phyloP scores from a whole-genome alignment of 2,329 filamentous ascomycete genomes.

The Paecilomyces fulvus region DNA sequence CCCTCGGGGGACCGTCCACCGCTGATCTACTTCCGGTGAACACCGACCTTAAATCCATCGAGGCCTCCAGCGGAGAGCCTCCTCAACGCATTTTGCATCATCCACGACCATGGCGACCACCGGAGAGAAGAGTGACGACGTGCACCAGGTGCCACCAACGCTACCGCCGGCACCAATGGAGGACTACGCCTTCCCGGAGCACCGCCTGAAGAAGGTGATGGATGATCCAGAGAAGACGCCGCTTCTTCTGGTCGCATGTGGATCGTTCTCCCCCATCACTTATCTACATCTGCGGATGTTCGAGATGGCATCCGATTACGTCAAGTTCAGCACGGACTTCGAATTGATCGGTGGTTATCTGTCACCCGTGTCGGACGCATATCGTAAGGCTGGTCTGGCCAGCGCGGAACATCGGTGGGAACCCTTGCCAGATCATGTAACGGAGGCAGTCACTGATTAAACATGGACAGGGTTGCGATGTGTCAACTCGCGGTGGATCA shows the following conservation, averaged over 20 bases:
- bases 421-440: too few relatives aligned
- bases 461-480: constrained; percentile 59
- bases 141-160: constrained; percentile 14
- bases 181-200: constrained; percentile 37
- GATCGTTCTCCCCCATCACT: constrained; percentile 64
- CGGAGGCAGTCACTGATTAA: constrained; percentile 1
- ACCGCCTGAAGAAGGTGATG: constrained; percentile 39
- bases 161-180: constrained; percentile 24
- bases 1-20: background rate
- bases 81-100: constrained; percentile 5
- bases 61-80: background rate
- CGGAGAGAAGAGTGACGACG: constrained; percentile 19
- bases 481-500: constrained; percentile 68
- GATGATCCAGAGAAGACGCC: constrained; percentile 40
- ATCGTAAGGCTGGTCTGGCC: constrained; percentile 74
- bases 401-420: constrained; percentile 57
- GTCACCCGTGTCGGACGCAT: constrained; percentile 65
- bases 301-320: constrained; percentile 75
- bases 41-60: background rate
- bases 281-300: constrained; percentile 53
- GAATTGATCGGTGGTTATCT: constrained; percentile 82
- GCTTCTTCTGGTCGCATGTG: constrained; percentile 41
- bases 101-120: constrained; percentile 18
- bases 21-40: background rate
- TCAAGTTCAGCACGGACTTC: constrained; percentile 65